Percentiles rank a stretch among this genome's conserved stretches.
Conservation (phyloP, 768 basidiomycete genomes). For the Suillus luteus region DNA sequence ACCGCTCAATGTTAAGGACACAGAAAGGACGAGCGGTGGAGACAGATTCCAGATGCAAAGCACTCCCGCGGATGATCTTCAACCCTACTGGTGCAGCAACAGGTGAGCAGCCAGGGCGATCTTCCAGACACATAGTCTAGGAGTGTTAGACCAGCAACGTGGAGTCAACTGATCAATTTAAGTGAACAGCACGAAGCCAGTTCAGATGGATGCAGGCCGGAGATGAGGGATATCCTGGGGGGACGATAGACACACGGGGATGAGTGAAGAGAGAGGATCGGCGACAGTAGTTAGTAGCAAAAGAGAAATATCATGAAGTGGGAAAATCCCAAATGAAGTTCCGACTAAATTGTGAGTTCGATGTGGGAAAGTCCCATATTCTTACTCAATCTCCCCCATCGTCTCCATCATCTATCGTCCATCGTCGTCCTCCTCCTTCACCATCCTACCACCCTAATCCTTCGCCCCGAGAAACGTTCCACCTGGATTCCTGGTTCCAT, state of each 20-base stretch:
- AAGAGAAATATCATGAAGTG: neutral
- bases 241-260: neutral
- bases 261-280: neutral
- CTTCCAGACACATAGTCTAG: too few species aligned
- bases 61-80: neutral
- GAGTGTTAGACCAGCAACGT: too few species aligned
- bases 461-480: neutral
- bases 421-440: neutral
- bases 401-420: neutral
- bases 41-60: neutral
- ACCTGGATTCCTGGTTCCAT: neutral
- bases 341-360: neutral
- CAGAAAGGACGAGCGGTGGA: neutral
- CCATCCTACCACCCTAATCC: neutral
- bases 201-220: neutral
- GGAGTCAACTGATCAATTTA: too few species aligned
- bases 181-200: too few species aligned
- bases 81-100: too few species aligned
- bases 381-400: neutral
- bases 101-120: too few species aligned
- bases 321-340: slow-evolving; percentile 4
- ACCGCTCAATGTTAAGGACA: neutral
- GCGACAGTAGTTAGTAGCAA: neutral
- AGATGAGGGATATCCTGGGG: neutral
- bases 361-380: slow-evolving; percentile 4